A percentile compares a stretch with the other conserved stretches of the same genome.
Evolutionary conservation across 2,329 filamentous ascomycete species (phyloP).

Genomic region (Botrytis cinerea): DNA sequence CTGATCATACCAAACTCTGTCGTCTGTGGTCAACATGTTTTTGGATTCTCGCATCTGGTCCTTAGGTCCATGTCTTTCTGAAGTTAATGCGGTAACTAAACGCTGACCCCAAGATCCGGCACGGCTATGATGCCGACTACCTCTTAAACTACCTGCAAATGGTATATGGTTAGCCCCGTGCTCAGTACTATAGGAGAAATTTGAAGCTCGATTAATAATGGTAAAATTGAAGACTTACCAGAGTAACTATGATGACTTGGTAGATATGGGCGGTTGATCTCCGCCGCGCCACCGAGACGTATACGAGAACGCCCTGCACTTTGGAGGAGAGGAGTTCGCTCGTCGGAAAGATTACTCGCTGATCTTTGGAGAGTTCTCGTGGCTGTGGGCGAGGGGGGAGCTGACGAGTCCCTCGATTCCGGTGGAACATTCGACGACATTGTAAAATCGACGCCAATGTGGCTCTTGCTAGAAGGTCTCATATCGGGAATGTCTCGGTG

Average conservation of each 20-base stretch:
- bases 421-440: slow-evolving; percentile 22
- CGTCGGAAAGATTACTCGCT: slow-evolving; percentile 31
- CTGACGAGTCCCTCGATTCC: slow-evolving; percentile 21
- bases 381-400: slow-evolving; percentile 23
- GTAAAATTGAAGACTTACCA: slow-evolving; percentile 28
- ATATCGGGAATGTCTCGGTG: slow-evolving; percentile 23
- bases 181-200: neutral
- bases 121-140: slow-evolving; percentile 49
- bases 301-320: slow-evolving; percentile 37
- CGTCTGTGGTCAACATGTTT: slow-evolving; percentile 69
- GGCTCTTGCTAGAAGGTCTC: slow-evolving; percentile 19
- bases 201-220: neutral
- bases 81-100: slow-evolving; percentile 59
- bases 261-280: slow-evolving; percentile 31
- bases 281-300: slow-evolving; percentile 32
- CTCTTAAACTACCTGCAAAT: slow-evolving; percentile 39
- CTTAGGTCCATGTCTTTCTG: slow-evolving; percentile 51
- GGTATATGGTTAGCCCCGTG: neutral
- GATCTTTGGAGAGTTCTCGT: slow-evolving; percentile 23
- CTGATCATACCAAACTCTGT: slow-evolving; percentile 97
- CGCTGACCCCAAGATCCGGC: slow-evolving; percentile 61
- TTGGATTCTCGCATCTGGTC: slow-evolving; percentile 60
- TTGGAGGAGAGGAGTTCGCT: slow-evolving; percentile 37
- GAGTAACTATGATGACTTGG: slow-evolving; percentile 36
- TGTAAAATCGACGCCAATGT: slow-evolving; percentile 12